phyloP scores from a whole-genome alignment of 2,329 filamentous ascomycete genomes.

The Stemphylium beticola region DNA sequence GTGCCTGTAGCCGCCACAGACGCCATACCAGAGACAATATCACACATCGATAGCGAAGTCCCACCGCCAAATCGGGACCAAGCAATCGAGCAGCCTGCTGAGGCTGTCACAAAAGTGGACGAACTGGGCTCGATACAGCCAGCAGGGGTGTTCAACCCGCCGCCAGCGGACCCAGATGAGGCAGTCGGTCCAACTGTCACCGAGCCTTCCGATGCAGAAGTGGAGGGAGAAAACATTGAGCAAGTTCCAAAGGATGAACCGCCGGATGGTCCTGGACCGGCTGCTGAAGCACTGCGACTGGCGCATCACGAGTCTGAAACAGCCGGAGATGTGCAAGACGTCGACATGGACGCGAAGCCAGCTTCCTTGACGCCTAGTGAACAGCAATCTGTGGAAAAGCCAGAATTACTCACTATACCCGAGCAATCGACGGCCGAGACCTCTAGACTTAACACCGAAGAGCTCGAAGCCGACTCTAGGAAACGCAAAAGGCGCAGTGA shows the following conservation, averaged over 20 bases:
- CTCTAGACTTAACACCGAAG: constrained; percentile 46
- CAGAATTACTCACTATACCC: constrained; percentile 33
- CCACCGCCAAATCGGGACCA: constrained; percentile 20
- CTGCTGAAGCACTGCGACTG: constrained; percentile 29
- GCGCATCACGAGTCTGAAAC: constrained; percentile 11
- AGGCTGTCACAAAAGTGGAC: constrained; percentile 23
- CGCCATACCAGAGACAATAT: constrained; percentile 24
- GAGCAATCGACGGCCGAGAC: constrained; percentile 39
- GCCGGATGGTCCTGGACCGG: constrained; percentile 30
- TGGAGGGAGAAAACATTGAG: constrained; percentile 9
- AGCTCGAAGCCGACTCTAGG: constrained; percentile 46
- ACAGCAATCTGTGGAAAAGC: constrained; percentile 41
- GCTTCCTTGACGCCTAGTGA: constrained; percentile 34
- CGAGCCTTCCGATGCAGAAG: constrained; percentile 23
- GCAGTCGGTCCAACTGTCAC: constrained; percentile 26
- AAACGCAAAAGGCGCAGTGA: constrained; percentile 52
- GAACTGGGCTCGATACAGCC: constrained; percentile 27
- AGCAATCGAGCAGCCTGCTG: constrained; percentile 20
- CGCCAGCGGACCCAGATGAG: constrained; percentile 24
- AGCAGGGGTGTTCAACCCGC: constrained; percentile 18
- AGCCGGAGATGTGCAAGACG: constrained; percentile 6
- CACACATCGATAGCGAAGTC: constrained; percentile 30
- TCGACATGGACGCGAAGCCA: constrained; percentile 14
- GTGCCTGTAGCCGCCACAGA: constrained; percentile 25
- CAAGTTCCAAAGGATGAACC: constrained; percentile 14